Percentiles rank a stretch among this genome's conserved stretches.
phyloP scores from a whole-genome alignment of 1,284 basidiomycete genomes.

The Fomitopsis pinicola region DNA sequence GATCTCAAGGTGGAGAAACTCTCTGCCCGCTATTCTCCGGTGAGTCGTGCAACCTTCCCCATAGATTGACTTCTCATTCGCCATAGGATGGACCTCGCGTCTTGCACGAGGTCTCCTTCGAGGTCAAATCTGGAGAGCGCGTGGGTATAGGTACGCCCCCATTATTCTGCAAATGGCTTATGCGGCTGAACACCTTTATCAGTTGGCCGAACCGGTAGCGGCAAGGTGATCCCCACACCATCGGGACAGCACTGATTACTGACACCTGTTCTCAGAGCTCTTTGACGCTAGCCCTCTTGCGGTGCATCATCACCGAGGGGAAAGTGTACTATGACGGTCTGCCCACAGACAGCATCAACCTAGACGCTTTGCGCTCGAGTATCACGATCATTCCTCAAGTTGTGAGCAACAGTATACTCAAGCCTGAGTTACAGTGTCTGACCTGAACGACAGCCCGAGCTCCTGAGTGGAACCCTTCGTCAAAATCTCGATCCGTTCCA shows the following conservation, averaged over 20 bases:
- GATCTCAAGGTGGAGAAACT: conserved; percentile 59
- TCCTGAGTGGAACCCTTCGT: conserved; percentile 57
- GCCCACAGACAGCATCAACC: conserved; percentile 14
- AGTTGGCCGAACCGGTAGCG: conserved; percentile 72
- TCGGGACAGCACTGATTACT: conserved; percentile 14
- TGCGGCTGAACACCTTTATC: no score
- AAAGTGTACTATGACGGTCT: conserved; percentile 34
- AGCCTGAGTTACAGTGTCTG: no score
- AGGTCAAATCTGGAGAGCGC: conserved; percentile 46
- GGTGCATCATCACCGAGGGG: conserved; percentile 47
- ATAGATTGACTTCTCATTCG: no score
- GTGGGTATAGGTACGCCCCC: conserved; percentile 39
- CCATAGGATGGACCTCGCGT: conserved; percentile 35
- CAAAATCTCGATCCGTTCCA: conserved; percentile 72
- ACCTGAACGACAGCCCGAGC: conserved; percentile 46
- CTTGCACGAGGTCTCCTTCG: conserved; percentile 44
- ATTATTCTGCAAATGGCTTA: not conserved
- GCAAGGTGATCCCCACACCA: conserved; percentile 42
- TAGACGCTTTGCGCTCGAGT: not conserved
- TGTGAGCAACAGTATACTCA: conserved; percentile 48
- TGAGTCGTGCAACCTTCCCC: conserved; percentile 7
- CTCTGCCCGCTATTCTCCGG: conserved; percentile 51
- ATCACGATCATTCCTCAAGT: conserved; percentile 10
- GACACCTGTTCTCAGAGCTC: conserved; percentile 29
- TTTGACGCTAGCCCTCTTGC: conserved; percentile 37